Base-by-base conservation (phyloP, 2,329 filamentous ascomycete genomes). In the Fusarium metavorans region DNA sequence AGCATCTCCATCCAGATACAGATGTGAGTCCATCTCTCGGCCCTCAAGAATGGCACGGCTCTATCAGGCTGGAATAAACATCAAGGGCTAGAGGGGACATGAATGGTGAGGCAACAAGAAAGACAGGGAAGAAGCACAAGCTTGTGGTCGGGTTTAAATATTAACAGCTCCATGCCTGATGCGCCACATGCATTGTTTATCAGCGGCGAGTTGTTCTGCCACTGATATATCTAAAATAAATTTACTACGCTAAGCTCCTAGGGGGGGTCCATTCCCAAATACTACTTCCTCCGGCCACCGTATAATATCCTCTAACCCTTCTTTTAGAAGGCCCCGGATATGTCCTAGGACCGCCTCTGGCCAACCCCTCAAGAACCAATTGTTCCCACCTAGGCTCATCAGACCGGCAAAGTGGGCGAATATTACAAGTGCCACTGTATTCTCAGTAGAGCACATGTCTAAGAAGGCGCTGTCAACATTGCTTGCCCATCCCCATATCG, bases 401-500 rank as follows among this genome's bases (percentile, higher is more conserved):
- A 64, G 45, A 18, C 23, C 45, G 2, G 48, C 23, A 39, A 39
- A 64, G n/a, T 64, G 60, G 10, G 60, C 60, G 2, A 64, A 30
- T 23, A 64, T 39, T 6, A 64, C 45, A 9, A 64, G 60, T 18
- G 60, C 41, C 37, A 54, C 45, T 8, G 45, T 18, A 64, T 64
- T 11, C 18, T 39, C 30, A 25, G 60, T 45, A 13, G 32, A 37
- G 32, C 60, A 64, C 45, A 64, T 39, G 6, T 64, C 45, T 18
- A 64, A 41, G 13, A 64, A 64, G 23, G 27, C 48, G 13, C 25
- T n/a, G 32, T 64, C 60, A n/a, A 64, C 41, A 4, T 64, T 20
- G 34, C 7, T 39, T 39, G n/a, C 60, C 60, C 60, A 64, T 16
- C 45, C 60, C 60, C 60, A 64, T 37, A 64, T 64, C 45, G 16